Evolutionary conservation across 2,329 filamentous ascomycete species (phyloP).

Genomic region (Ilyonectria destructans): DNA sequence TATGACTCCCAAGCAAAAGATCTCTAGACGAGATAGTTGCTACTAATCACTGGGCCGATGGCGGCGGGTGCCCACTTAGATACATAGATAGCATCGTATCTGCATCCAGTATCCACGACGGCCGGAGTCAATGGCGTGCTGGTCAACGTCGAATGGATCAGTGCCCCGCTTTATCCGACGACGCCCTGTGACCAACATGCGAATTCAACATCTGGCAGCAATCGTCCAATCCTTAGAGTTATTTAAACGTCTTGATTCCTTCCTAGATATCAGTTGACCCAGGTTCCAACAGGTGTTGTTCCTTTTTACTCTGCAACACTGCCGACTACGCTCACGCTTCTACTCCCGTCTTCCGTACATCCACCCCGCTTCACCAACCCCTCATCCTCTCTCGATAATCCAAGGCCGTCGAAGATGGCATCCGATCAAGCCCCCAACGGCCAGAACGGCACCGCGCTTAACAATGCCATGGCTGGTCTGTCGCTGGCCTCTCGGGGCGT

Average conservation of each 20-base stretch:
- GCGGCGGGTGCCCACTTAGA: constrained; percentile 35
- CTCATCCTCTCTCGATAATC: neutral
- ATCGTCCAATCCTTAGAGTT: neutral
- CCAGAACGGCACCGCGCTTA: constrained; percentile 27
- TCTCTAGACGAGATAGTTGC: neutral
- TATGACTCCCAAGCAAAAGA: neutral
- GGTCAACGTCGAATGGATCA: neutral
- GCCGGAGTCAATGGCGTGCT: constrained; percentile 24
- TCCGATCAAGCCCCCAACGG: constrained; percentile 40
- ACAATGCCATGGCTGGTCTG: constrained; percentile 44
- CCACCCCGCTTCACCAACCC: neutral
- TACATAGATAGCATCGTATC: neutral
- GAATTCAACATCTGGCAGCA: constrained; percentile 1
- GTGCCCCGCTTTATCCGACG: constrained; percentile 20
- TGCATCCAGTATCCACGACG: constrained; percentile 22
- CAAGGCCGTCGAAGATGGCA: constrained; percentile 36
- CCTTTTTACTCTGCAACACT: neutral
- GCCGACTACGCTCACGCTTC: neutral
- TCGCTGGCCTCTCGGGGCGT: constrained; percentile 81
- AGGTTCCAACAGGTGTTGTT: neutral
- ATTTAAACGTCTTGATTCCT: neutral
- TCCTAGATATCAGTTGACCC: constrained; percentile 1
- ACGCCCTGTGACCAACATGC: constrained; percentile 17
- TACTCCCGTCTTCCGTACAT: neutral
- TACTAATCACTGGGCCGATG: constrained; percentile 35